Percentiles rank a stretch among this genome's conserved stretches.
Evolutionary conservation across 2,329 filamentous ascomycete genomes (phyloP).

Genomic region (Emydomyces testavorans): DNA sequence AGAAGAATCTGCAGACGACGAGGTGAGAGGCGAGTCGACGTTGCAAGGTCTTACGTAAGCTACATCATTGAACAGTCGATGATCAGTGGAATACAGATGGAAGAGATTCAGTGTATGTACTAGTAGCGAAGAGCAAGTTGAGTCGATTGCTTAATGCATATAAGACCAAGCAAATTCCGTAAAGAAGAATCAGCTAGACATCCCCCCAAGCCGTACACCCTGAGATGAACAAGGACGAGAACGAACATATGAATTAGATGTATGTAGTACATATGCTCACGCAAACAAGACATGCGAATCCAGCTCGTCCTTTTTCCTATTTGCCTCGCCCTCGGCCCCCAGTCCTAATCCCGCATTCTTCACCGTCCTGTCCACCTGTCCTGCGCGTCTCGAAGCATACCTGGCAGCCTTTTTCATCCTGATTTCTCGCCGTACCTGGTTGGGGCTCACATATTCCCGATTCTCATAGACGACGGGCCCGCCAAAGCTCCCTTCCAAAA

Average conservation of each 20-base stretch:
- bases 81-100: neutral
- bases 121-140: neutral
- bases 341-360: constrained; percentile 71
- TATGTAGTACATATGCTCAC: constrained; percentile 31
- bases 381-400: constrained; percentile 67
- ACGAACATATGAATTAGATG: neutral
- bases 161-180: neutral
- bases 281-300: constrained; percentile 68
- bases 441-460: constrained; percentile 91
- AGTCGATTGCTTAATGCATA: too few relatives aligned
- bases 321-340: constrained; percentile 53
- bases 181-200: neutral
- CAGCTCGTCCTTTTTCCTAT: constrained; percentile 55
- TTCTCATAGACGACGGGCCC: constrained; percentile 97
- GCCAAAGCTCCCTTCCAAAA: constrained; percentile 87
- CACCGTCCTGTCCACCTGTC: constrained; percentile 56
- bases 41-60: too few relatives aligned
- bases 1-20: neutral
- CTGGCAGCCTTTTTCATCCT: constrained; percentile 62
- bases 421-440: constrained; percentile 79
- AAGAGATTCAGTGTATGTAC: neutral
- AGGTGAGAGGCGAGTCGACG: neutral
- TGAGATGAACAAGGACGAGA: too few relatives aligned
- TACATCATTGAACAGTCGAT: neutral
- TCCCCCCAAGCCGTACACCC: too few relatives aligned